Conservation (phyloP, 106 monocot genomes). For the Dendrobium huoshanense region DNA sequence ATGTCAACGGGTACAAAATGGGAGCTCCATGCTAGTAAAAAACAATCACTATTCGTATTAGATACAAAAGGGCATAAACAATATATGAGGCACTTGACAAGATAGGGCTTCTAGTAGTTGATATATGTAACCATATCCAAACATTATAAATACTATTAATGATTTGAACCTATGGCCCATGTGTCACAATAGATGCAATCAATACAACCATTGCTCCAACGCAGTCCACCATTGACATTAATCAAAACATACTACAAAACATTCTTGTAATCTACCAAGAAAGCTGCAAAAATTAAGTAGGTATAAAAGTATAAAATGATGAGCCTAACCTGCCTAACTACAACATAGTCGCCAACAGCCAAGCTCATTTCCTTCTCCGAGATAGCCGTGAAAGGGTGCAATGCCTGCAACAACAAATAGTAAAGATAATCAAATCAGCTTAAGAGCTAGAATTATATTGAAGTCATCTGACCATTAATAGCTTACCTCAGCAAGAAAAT, state of each 20-base stretch:
- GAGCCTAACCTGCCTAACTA: conserved; percentile 53
- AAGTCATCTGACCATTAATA: neutral
- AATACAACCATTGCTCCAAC: neutral
- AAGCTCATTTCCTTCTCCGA: conserved; percentile 85
- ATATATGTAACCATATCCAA: too few relatives aligned
- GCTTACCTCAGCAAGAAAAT: conserved; percentile 92
- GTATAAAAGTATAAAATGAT: neutral
- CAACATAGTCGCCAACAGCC: conserved; percentile 85
- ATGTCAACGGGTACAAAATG: too few relatives aligned
- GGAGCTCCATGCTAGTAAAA: too few relatives aligned
- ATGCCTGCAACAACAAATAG: conserved; percentile 40
- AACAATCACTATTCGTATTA: too few relatives aligned
- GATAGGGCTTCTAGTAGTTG: too few relatives aligned
- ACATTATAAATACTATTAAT: too few relatives aligned
- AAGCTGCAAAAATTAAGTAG: neutral
- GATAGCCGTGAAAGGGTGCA: conserved; percentile 60
- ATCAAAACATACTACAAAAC: too few relatives aligned
- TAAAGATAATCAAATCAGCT: neutral
- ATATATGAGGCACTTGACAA: too few relatives aligned
- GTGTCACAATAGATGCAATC: neutral
- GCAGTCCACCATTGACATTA: neutral
- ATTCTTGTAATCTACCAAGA: neutral
- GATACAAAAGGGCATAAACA: too few relatives aligned
- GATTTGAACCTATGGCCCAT: too few relatives aligned
- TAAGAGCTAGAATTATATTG: neutral